Evolutionary conservation across 805 yeast species (phyloP).

Genomic region (Maudiozyma pseudohumilis): DNA sequence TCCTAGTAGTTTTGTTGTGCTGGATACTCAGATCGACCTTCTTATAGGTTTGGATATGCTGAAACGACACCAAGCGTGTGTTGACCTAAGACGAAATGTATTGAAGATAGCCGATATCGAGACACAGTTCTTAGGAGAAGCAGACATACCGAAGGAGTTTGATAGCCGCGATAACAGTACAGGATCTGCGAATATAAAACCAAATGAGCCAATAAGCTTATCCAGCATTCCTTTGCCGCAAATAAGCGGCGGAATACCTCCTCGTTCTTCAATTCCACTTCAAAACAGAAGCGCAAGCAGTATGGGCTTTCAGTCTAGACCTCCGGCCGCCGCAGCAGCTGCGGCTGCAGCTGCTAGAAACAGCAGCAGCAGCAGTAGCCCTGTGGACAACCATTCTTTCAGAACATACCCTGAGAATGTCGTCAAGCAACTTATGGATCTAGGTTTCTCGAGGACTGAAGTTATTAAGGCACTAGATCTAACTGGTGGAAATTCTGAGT

Average conservation of each 20-base stretch:
- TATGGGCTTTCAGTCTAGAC: too few relatives aligned
- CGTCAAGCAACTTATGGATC: slow-evolving; percentile 41
- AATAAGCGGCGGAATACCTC: neutral
- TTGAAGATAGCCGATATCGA: slow-evolving; percentile 65
- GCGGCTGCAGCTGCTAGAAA: neutral
- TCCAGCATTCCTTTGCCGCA: neutral
- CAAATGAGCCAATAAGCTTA: neutral
- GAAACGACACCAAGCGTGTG: slow-evolving; percentile 72
- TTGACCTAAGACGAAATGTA: slow-evolving; percentile 60
- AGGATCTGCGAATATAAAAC: neutral
- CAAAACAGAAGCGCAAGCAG: too few relatives aligned
- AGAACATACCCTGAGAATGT: slow-evolving; percentile 28
- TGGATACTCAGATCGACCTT: slow-evolving; percentile 57
- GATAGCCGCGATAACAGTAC: neutral
- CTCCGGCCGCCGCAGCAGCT: neutral
- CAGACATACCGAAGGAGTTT: slow-evolving; percentile 46
- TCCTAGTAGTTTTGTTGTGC: slow-evolving; percentile 59
- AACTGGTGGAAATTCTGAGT: slow-evolving; percentile 69
- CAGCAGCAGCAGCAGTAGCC: neutral
- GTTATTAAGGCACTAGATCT: slow-evolving; percentile 54
- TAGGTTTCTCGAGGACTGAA: slow-evolving; percentile 64
- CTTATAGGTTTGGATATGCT: slow-evolving; percentile 87
- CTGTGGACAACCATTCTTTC: slow-evolving; percentile 1
- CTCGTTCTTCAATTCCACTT: too few relatives aligned
- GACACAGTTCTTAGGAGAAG: slow-evolving; percentile 62